These are phyloP conservation scores for Cenchrus fungigraminus DNA, from an alignment of 176 grass and related monocot genomes.

Conservation along the genomic window DNA sequence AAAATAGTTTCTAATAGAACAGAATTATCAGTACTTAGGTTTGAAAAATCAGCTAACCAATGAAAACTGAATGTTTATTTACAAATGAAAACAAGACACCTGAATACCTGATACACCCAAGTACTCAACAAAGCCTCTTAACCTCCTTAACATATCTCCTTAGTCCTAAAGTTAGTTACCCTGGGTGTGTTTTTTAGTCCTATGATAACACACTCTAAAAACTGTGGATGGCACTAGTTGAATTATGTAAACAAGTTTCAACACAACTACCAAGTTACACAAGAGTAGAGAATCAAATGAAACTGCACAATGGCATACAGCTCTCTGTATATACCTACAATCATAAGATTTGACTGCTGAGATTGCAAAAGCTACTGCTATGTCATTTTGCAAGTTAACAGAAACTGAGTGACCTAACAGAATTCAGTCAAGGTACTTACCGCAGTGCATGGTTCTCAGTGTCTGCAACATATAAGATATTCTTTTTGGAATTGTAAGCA, in stretches of 20 bases:
- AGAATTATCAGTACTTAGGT: not conserved
- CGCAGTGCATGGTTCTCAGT: conserved; percentile 96
- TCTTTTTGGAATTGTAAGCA: conserved; percentile 88
- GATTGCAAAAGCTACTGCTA: not conserved
- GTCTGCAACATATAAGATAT: conserved; percentile 94
- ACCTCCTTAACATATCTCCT: not conserved
- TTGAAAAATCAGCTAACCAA: not conserved
- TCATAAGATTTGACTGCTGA: not conserved
- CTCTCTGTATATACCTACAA: not conserved
- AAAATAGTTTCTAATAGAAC: not conserved
- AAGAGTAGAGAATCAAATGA: conserved; percentile 13
- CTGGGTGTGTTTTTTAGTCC: not conserved
- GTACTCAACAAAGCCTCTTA: not conserved
- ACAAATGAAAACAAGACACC: not conserved
- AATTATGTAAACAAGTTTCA: not conserved
- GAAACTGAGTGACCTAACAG: conserved; percentile 21
- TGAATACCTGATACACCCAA: not conserved
- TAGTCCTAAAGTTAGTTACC: not conserved
- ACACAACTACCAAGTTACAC: not conserved
- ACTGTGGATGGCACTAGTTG: not conserved
- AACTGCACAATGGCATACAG: not conserved
- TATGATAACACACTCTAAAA: not conserved
- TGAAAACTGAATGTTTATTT: not conserved
- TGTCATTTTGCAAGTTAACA: conserved; percentile 11
- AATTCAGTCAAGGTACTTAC: conserved; percentile 50